These are phyloP conservation scores for Colletotrichum sp. DNA, from an alignment of 2,329 filamentous ascomycete species.

Conservation along the genomic window DNA sequence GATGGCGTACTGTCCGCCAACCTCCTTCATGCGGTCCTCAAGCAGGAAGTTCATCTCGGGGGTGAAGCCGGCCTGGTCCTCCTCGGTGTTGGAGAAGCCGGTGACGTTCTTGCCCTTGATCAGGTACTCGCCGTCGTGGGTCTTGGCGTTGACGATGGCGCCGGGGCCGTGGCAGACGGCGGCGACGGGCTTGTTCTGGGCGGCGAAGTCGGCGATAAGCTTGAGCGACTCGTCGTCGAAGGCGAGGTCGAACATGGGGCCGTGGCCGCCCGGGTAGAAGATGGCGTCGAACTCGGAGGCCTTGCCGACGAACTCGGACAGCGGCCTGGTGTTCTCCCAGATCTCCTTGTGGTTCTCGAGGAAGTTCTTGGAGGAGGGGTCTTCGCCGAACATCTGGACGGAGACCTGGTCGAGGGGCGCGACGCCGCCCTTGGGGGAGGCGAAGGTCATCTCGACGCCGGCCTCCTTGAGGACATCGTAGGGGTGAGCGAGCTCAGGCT, in stretches of 20 bases:
- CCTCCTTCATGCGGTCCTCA: conserved; percentile 57
- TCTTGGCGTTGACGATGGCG: conserved; percentile 63
- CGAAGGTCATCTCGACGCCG: conserved; percentile 59
- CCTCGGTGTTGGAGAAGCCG: conserved; percentile 66
- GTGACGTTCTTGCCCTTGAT: conserved; percentile 63
- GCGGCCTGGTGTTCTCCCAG: conserved; percentile 67
- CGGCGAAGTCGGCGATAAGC: conserved; percentile 67
- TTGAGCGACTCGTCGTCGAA: conserved; percentile 59
- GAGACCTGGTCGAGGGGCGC: conserved; percentile 66
- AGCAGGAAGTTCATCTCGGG: conserved; percentile 64
- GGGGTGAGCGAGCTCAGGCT: conserved; percentile 70
- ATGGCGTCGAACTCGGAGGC: conserved; percentile 67
- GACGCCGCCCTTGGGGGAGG: conserved; percentile 66
- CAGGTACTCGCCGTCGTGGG: conserved; percentile 54
- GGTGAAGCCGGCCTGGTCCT: conserved; percentile 49
- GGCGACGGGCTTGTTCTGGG: conserved; percentile 64
- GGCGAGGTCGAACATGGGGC: conserved; percentile 72
- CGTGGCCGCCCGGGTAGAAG: conserved; percentile 64
- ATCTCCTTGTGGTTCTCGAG: conserved; percentile 58
- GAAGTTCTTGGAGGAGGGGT: conserved; percentile 59
- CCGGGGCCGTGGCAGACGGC: conserved; percentile 75
- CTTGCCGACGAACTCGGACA: conserved; percentile 61
- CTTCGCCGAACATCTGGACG: conserved; percentile 58
- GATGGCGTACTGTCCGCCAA: conserved; percentile 62
- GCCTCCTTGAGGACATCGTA: conserved; percentile 58